Conservation (phyloP, 176 grass and related monocot species). For the Triticum timopheevii region DNA sequence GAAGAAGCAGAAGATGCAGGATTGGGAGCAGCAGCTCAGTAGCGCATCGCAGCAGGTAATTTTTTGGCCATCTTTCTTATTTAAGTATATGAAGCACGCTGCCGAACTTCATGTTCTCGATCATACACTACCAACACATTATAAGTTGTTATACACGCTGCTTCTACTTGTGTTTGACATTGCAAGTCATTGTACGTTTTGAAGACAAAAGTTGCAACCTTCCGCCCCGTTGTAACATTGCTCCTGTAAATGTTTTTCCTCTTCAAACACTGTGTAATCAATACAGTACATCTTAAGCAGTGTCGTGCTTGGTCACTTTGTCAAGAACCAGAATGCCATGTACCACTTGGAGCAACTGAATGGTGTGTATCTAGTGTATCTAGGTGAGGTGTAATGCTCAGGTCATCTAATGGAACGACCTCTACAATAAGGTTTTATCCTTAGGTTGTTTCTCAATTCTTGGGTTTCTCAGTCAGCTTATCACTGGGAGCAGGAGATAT, state of each 20-base stretch:
- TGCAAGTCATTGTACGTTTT: neutral
- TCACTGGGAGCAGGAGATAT: neutral
- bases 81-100: neutral
- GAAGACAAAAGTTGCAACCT: neutral
- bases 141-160: neutral
- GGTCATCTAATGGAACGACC: neutral
- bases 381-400: neutral
- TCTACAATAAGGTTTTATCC: neutral
- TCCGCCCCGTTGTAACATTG: neutral
- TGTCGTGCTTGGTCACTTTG: conserved; percentile 2
- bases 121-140: neutral
- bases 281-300: neutral
- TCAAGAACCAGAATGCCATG: neutral
- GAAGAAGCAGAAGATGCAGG: conserved; percentile 76
- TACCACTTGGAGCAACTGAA: neutral
- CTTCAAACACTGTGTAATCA: no score
- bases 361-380: neutral
- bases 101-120: neutral
- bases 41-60: conserved; percentile 77
- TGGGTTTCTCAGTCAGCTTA: neutral
- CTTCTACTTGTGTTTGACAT: neutral
- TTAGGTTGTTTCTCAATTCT: neutral
- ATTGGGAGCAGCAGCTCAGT: conserved; percentile 77
- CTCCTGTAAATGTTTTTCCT: neutral
- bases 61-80: neutral